These are phyloP conservation scores for Oidium heveae DNA, from an alignment of 2,329 filamentous ascomycete species.

Conservation along the genomic window DNA sequence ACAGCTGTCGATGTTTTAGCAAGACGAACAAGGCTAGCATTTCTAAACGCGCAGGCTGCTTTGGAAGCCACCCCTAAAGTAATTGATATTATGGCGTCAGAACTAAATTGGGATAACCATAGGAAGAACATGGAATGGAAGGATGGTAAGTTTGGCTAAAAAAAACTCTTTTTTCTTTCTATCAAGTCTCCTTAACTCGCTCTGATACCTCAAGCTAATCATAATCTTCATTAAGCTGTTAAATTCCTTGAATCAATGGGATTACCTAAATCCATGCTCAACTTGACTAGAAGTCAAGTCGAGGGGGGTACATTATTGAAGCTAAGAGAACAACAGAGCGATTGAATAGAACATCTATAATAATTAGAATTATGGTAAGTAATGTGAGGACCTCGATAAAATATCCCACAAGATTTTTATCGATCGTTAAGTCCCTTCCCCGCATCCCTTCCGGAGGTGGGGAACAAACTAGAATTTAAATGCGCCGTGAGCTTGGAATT, in stretches of 20 bases:
- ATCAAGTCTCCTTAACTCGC: too few species aligned
- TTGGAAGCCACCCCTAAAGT: conserved; percentile 64
- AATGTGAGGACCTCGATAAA: too few species aligned
- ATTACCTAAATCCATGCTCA: conserved; percentile 32
- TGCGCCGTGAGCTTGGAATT: too few species aligned
- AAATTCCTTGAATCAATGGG: conserved; percentile 39
- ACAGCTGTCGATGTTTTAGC: conserved; percentile 75
- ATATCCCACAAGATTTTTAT: too few species aligned
- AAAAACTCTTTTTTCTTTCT: too few species aligned
- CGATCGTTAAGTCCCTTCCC: too few species aligned
- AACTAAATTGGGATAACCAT: conserved; percentile 51
- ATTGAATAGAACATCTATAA: too few species aligned
- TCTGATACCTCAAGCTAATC: too few species aligned
- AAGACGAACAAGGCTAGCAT: conserved; percentile 60
- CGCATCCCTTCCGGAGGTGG: too few species aligned
- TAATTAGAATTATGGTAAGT: too few species aligned
- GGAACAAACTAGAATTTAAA: too few species aligned
- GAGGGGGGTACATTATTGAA: conserved; percentile 35
- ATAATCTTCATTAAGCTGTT: conserved; percentile 25
- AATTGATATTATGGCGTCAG: conserved; percentile 72
- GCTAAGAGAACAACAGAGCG: too few species aligned
- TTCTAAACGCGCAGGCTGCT: conserved; percentile 76
- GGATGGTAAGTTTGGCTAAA: conserved; percentile 32
- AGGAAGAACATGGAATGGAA: conserved; percentile 63
- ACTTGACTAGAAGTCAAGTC: conserved; percentile 31